These are phyloP conservation scores for Leishmania braziliensis DNA, from an alignment of 208 protist species.

Conservation along the genomic window DNA sequence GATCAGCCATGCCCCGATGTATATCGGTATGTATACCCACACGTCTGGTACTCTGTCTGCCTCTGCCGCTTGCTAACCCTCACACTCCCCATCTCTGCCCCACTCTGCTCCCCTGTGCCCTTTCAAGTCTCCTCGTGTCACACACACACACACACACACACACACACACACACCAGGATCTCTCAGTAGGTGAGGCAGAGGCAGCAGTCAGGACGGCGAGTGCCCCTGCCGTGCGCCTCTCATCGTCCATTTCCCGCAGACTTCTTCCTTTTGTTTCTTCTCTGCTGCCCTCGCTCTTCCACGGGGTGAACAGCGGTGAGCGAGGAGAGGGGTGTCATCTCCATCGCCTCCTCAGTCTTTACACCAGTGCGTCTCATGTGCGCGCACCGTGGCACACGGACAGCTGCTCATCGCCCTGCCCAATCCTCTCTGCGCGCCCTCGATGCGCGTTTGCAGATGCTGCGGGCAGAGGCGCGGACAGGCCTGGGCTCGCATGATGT, in stretches of 20 bases:
- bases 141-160: neutral
- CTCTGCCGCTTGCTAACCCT: neutral
- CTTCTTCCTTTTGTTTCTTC: neutral
- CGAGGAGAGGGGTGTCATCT: neutral
- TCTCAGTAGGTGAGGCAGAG: neutral
- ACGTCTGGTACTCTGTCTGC: neutral
- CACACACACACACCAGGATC: neutral
- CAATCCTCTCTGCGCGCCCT: conserved; percentile 8
- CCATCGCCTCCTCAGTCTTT: neutral
- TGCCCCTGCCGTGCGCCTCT: neutral
- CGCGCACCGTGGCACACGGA: neutral
- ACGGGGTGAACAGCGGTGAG: neutral
- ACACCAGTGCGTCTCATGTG: neutral
- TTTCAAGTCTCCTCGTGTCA: neutral
- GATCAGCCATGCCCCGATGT: neutral
- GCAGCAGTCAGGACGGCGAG: neutral
- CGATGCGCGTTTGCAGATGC: conserved; percentile 27
- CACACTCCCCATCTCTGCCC: neutral
- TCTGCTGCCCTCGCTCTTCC: neutral
- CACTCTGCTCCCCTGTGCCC: neutral
- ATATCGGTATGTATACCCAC: neutral
- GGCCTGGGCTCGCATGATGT: conserved; percentile 45
- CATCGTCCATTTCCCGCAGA: neutral
- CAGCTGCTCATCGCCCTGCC: neutral
- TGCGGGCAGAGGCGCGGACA: conserved; percentile 36